Base-by-base conservation (phyloP, 2,329 filamentous ascomycete species). In the Hypoxylon sp. region DNA sequence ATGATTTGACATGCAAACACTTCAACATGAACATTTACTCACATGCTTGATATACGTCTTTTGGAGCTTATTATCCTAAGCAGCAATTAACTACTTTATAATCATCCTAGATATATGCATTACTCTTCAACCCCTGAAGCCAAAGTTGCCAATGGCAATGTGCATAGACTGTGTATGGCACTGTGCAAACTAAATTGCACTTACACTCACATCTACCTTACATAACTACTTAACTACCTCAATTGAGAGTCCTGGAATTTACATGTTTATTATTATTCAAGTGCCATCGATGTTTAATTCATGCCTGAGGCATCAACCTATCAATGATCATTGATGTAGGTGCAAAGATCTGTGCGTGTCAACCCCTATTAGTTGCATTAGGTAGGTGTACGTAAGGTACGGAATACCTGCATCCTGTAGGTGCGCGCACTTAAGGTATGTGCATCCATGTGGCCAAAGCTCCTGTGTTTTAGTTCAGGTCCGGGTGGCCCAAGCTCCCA, bases 401-500 rank as follows among this genome's bases (percentile, higher is more conserved):
- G 25, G 25, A 27, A 27, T 27, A 27, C 5, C 3, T 27, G 25
- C 25, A 27, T 27, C 25, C 25, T 27, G 25, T 27, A 27, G 25
- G 25, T 27, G 25, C 25, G 25, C 25, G 25, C 25, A 27, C 25
- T 27, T 20, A 20, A 27, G 3, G 25, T 27, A 27, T 27, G 25
- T 27, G 25, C 3, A 27, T 27, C 25, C 25, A 27, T 27, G 25
- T 27, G 25, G 25, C 25, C 25, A 27, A 37, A 37, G 35, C 35
- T n/a, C 2, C 14, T 27, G 25, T 3, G 35, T n/a, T n/a, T 3
- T 2, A 6, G 20, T 20, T 20, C 20, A 3, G 20, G 22, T 22
- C 33, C 17, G 31, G 20, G n/a, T 55, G 59, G 59, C 11, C 59
- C 59, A 49, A 55, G 59, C 59, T 46, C 30, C 27, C 35, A 14